phyloP scores from a whole-genome alignment of 257 asterid species.

The Leonotis leonurus region DNA sequence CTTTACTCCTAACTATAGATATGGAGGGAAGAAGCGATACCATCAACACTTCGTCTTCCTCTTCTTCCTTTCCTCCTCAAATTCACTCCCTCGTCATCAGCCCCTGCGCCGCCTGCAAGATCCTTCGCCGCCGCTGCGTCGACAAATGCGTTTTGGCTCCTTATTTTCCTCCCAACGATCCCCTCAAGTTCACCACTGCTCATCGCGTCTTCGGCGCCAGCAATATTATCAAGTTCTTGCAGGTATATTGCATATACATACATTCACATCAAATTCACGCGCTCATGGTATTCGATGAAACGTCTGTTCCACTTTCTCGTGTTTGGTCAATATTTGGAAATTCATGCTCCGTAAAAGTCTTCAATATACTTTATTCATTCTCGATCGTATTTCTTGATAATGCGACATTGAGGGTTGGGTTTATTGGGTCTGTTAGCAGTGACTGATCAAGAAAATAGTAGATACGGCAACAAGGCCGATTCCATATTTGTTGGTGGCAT shows the following conservation, averaged over 20 bases:
- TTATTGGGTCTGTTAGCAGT: background rate
- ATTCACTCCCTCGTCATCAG: constrained; percentile 26
- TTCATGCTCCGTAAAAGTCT: too few relatives aligned
- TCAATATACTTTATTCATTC: background rate
- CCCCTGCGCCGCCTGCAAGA: constrained; percentile 83
- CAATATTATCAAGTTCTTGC: constrained; percentile 66
- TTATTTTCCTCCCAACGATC: constrained; percentile 71
- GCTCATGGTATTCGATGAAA: background rate
- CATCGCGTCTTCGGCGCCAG: constrained; percentile 87
- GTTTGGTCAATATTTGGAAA: background rate
- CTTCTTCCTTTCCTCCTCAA: constrained; percentile 3
- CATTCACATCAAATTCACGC: background rate
- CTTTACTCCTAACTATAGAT: background rate
- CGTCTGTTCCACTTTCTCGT: background rate
- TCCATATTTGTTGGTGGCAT: too few relatives aligned
- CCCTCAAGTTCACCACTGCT: constrained; percentile 72
- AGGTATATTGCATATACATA: constrained; percentile 31
- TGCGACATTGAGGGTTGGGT: background rate
- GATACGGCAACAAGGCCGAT: too few relatives aligned
- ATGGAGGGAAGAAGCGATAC: constrained; percentile 22
- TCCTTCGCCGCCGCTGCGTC: constrained; percentile 53
- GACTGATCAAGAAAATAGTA: too few relatives aligned
- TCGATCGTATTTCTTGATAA: background rate
- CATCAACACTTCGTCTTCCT: constrained; percentile 8
- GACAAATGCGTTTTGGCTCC: constrained; percentile 80